Base-by-base conservation (phyloP, 768 basidiomycete genomes). In the Russula sp. region DNA sequence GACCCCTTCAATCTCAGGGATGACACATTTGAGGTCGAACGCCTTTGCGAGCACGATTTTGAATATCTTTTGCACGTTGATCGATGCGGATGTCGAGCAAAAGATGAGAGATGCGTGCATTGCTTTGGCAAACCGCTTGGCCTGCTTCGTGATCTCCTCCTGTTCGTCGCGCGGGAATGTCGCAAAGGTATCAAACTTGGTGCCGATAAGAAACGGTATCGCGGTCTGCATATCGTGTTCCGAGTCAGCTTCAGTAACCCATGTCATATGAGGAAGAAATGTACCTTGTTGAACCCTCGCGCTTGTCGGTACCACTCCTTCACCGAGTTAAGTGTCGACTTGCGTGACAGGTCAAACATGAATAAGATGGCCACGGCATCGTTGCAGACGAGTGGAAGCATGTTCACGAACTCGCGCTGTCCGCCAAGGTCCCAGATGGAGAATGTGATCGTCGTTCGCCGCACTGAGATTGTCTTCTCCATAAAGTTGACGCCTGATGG, bases 271-370 rank as follows among this genome's bases (percentile, higher is more conserved):
- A 57, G 24, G 20, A 64, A 14, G 49, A 63, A 53, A 75, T 83
- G 57, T 63, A 94, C 96, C 84, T 98, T 98, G 80, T 98, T 98
- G 79, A 99, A 99, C 24, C 97, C 97, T 71, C 97, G 83, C 58
- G 95, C 94, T 78, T 99, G 97, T 71, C 97, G 84, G 81, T 98
- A 99, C 97, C 97, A 99, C 77, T 99, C 97, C 78, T 98, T 98
- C 71, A 99, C 94, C 62, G 93, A 96, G 77, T 98, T 98, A 67
- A 99, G 77, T 49, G 97, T 99, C 65, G 92, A 92, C 77, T 98
- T 98, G 70, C 97, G 87, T 64, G 93, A 94, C 52, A 99, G 83
- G 79, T 99, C 97, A 74, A 99, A 99, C 97, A 98, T 98, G 86
- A 98, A 99, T 53, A 99, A 81, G 72, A 99, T 96, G 46, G 97